phyloP scores from a whole-genome alignment of 108 stramenopile species.

The Hondaea fermentalgiana region DNA sequence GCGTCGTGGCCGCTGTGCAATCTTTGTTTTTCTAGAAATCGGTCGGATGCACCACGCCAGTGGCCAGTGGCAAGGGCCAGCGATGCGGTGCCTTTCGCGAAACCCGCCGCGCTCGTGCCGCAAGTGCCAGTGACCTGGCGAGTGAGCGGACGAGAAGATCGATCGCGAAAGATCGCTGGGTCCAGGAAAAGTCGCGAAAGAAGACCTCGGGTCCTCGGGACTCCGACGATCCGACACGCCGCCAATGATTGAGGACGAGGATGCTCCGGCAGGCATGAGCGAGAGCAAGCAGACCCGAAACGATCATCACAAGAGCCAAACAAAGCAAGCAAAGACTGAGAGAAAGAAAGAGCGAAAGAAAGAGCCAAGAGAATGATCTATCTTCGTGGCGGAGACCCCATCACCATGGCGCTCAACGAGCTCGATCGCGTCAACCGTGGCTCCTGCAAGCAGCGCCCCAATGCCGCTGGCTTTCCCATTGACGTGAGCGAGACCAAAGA shows the following conservation, averaged over 20 bases:
- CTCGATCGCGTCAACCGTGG: not conserved
- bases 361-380: not conserved
- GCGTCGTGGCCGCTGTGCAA: too few species aligned
- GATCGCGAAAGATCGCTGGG: not conserved
- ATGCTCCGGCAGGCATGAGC: not conserved
- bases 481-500: not conserved
- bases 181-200: not conserved
- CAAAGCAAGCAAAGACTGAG: not conserved
- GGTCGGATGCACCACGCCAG: too few species aligned
- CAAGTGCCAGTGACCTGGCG: too few species aligned
- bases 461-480: not conserved
- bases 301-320: not conserved
- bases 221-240: not conserved
- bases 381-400: not conserved
- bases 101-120: too few species aligned
- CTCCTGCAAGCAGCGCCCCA: not conserved
- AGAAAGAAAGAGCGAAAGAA: not conserved
- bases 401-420: not conserved
- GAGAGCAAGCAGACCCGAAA: not conserved
- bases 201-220: not conserved
- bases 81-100: too few species aligned
- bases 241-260: not conserved
- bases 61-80: too few species aligned
- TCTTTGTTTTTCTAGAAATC: too few species aligned
- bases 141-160: not conserved